These are phyloP conservation scores for Fusarium graminum DNA, from an alignment of 2,329 filamentous ascomycete genomes.

Conservation along the genomic window DNA sequence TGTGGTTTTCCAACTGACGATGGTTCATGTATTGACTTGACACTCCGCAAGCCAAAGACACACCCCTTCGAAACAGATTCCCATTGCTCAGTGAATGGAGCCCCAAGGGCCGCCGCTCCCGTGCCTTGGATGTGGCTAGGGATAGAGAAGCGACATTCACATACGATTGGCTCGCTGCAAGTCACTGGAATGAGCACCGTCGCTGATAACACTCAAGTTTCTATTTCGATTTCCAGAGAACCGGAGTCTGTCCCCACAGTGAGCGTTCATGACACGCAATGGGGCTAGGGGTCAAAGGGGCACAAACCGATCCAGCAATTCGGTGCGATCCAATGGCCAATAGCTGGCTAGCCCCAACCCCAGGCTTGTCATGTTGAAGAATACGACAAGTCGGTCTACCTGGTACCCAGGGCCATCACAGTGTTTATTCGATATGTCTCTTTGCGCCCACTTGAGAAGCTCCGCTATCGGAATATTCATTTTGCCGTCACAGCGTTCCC, in stretches of 20 bases:
- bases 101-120: constrained; percentile 48
- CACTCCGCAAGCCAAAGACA: constrained; percentile 37
- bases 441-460: constrained; percentile 9
- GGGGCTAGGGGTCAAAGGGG: constrained; percentile 30
- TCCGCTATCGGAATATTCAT: constrained; percentile 32
- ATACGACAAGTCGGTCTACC: constrained; percentile 33
- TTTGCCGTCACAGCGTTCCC: not conserved
- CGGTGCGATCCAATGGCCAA: constrained; percentile 39
- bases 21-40: constrained; percentile 31
- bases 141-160: constrained; percentile 20
- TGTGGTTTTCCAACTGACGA: constrained; percentile 40
- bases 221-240: constrained; percentile 51
- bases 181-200: constrained; percentile 42
- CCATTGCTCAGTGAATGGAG: constrained; percentile 40
- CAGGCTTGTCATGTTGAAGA: constrained; percentile 26
- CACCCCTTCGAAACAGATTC: constrained; percentile 39
- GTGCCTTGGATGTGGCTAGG: constrained; percentile 46
- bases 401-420: constrained; percentile 28
- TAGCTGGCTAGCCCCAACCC: constrained; percentile 29
- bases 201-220: constrained; percentile 45
- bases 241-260: constrained; percentile 52
- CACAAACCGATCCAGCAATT: constrained; percentile 46
- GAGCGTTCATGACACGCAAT: constrained; percentile 48
- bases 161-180: constrained; percentile 45
- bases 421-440: constrained; percentile 1